Evolutionary conservation across 495 filamentous ascomycete genomes (phyloP).

Genomic region (Trichocladium antarcticum): DNA sequence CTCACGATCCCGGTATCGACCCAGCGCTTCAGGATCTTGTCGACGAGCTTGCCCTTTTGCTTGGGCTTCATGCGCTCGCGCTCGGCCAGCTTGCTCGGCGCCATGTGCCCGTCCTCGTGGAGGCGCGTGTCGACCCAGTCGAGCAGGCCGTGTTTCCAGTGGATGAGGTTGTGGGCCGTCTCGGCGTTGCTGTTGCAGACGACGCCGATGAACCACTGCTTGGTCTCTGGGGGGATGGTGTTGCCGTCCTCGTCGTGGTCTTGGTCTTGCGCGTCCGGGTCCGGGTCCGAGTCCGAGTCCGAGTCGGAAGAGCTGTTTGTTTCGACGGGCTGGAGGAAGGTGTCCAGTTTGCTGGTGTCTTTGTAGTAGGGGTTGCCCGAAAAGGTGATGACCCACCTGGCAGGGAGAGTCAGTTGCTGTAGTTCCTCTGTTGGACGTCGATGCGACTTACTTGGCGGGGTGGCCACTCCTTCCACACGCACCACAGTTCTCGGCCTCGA

Average conservation of each 20-base stretch:
- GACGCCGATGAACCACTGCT: conserved; percentile 29
- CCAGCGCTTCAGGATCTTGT: conserved; percentile 35
- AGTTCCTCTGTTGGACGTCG: background rate
- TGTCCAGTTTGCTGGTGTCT: conserved; percentile 28
- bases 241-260: conserved; percentile 31
- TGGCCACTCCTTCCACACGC: conserved; percentile 66
- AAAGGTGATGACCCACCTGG: conserved; percentile 44
- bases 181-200: conserved; percentile 56
- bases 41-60: conserved; percentile 42
- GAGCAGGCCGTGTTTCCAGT: conserved; percentile 68
- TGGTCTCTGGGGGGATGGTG: conserved; percentile 27
- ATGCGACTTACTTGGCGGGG: conserved; percentile 40
- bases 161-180: conserved; percentile 56
- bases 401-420: background rate
- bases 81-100: conserved; percentile 32
- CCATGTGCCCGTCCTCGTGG: conserved; percentile 41
- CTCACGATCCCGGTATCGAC: conserved; percentile 16
- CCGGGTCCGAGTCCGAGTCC: conserved; percentile 25
- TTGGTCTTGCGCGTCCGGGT: conserved; percentile 31
- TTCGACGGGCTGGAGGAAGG: conserved; percentile 7
- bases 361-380: conserved; percentile 59
- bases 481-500: conserved; percentile 48
- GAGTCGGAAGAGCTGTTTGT: conserved; percentile 39
- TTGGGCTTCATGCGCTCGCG: conserved; percentile 35
- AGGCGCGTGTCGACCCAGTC: conserved; percentile 57